These are phyloP conservation scores for Podospora fimiseda DNA, from an alignment of 495 filamentous ascomycete species.

Conservation along the genomic window DNA sequence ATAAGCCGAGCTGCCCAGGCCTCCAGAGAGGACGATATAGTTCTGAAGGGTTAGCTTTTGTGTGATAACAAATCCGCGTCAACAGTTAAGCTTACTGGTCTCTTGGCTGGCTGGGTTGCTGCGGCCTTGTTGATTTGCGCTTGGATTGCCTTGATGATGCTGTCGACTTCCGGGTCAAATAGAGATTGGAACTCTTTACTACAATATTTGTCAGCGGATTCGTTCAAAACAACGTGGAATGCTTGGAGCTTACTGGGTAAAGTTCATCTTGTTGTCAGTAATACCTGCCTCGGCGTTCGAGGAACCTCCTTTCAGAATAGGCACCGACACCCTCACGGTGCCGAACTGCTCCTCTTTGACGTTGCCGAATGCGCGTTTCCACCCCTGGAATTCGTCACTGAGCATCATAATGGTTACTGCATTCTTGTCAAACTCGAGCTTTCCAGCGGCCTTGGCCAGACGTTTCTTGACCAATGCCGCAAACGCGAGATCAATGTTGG, in stretches of 20 bases:
- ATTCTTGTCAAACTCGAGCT: background rate
- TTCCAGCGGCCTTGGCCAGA: background rate
- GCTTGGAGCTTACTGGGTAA: background rate
- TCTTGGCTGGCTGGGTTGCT: background rate
- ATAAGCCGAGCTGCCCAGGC: background rate
- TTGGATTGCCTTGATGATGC: background rate
- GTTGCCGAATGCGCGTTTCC: background rate
- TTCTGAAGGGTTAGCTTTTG: background rate
- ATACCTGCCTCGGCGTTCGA: background rate
- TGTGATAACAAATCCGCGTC: background rate
- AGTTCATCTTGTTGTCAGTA: background rate
- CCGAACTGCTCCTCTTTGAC: background rate
- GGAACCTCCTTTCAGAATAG: background rate
- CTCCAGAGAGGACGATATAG: background rate
- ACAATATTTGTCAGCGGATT: background rate
- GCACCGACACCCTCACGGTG: background rate
- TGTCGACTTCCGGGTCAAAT: background rate
- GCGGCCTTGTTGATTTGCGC: background rate
- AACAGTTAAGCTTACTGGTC: background rate
- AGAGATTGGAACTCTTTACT: background rate
- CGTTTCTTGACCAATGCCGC: background rate
- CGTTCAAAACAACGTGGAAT: no score
- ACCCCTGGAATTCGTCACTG: background rate
- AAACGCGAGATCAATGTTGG: background rate
- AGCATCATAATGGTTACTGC: background rate